phyloP scores from a whole-genome alignment of 176 grass and related monocot genomes.

The Carex cristatella region DNA sequence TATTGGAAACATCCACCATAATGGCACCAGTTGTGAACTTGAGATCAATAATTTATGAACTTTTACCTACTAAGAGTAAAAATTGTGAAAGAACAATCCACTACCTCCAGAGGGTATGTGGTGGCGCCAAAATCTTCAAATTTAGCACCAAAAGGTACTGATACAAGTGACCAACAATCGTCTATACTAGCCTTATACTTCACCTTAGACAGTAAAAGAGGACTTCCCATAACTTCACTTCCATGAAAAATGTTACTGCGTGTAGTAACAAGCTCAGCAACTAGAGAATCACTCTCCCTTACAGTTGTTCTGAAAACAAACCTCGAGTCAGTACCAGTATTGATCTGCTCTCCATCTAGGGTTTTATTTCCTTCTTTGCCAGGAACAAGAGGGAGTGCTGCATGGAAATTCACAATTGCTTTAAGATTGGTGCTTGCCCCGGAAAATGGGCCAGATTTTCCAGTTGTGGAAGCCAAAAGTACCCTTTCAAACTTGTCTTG shows the following conservation, averaged over 20 bases:
- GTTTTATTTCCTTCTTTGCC: not conserved
- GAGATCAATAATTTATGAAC: not conserved
- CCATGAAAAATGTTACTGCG: slow-evolving; percentile 28
- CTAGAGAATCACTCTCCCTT: slow-evolving; percentile 57
- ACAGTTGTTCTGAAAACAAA: slow-evolving; percentile 69
- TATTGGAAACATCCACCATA: not conserved
- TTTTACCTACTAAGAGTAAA: not conserved
- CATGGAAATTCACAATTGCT: slow-evolving; percentile 44
- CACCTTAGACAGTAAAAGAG: slow-evolving; percentile 67
- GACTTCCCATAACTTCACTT: slow-evolving; percentile 43
- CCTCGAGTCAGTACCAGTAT: slow-evolving; percentile 38
- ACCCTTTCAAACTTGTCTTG: slow-evolving; percentile 72
- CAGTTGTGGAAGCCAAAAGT: slow-evolving; percentile 37
- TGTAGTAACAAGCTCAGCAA: slow-evolving; percentile 54
- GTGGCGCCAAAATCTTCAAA: slow-evolving; percentile 61
- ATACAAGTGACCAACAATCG: slow-evolving; percentile 44
- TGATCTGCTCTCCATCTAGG: slow-evolving; percentile 34
- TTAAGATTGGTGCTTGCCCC: slow-evolving; percentile 53
- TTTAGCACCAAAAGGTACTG: slow-evolving; percentile 56
- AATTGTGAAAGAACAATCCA: not conserved
- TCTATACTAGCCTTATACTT: slow-evolving; percentile 57
- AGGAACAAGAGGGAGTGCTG: slow-evolving; percentile 25
- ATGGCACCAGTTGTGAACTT: not conserved
- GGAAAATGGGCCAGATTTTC: slow-evolving; percentile 44
- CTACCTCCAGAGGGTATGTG: slow-evolving; percentile 46